Conservation (phyloP, 305 asterid genomes). For the Fraxinus velutina region DNA sequence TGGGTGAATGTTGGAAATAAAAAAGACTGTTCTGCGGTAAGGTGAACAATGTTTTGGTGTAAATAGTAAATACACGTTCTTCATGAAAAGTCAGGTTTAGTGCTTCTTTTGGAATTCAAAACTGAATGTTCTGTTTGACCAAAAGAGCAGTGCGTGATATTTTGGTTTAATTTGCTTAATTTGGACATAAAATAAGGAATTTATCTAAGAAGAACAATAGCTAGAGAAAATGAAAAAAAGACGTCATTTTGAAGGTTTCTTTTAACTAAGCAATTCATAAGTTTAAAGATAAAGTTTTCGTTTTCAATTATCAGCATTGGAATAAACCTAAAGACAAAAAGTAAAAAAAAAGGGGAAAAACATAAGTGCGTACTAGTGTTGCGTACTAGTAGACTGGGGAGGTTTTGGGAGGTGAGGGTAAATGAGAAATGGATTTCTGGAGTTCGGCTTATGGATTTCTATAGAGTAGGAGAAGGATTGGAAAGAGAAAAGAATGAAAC, state of each 20-base stretch:
- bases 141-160: background rate
- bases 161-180: background rate
- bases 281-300: background rate
- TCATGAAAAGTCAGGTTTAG: background rate
- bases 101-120: background rate
- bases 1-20: background rate
- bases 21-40: background rate
- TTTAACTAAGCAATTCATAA: background rate
- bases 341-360: background rate
- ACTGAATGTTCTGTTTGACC: background rate
- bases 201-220: background rate
- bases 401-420: background rate
- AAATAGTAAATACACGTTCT: background rate
- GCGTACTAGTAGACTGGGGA: background rate
- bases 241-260: background rate
- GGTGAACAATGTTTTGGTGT: background rate
- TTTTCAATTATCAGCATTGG: background rate
- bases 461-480: background rate
- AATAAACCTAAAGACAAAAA: background rate
- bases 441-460: background rate
- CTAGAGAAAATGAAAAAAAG: background rate
- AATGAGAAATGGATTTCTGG: background rate
- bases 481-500: background rate
- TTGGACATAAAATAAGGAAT: background rate
- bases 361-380: background rate